A percentile compares a stretch with the other conserved stretches of the same genome.
Conservation (phyloP, 2,329 filamentous ascomycete genomes). For the Coniochaeta pulveracea region DNA sequence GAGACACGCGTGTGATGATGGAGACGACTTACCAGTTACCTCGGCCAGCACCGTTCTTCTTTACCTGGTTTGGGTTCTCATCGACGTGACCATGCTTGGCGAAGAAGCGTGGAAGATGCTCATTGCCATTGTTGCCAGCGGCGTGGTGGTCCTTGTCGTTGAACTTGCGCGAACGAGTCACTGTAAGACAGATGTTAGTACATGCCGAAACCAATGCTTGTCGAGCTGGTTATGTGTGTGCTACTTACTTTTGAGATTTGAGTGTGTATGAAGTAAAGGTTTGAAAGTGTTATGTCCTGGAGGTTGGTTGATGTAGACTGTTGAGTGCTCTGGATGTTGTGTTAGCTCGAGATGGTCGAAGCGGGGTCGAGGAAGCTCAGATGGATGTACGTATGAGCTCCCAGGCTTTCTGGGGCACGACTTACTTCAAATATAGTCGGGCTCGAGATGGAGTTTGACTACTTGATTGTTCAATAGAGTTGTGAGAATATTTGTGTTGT, state of each 20-base stretch:
- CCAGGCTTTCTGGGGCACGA: neutral
- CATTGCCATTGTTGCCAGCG: slow-evolving; percentile 62
- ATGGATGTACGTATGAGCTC: too few species aligned
- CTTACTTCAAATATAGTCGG: slow-evolving; percentile 3
- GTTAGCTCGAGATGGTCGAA: neutral
- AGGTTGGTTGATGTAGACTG: slow-evolving; percentile 1
- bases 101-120: slow-evolving; percentile 84
- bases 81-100: slow-evolving; percentile 76
- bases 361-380: neutral
- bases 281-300: neutral
- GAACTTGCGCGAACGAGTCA: slow-evolving; percentile 96
- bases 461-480: too few species aligned
- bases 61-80: slow-evolving; percentile 80
- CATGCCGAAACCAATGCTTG: neutral
- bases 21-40: slow-evolving; percentile 70
- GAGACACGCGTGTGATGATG: slow-evolving; percentile 3
- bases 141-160: slow-evolving; percentile 86
- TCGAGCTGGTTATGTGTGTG: too few species aligned
- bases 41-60: slow-evolving; percentile 90
- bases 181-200: slow-evolving; percentile 32
- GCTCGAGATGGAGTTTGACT: slow-evolving; percentile 1
- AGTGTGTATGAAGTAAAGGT: slow-evolving; percentile 1
- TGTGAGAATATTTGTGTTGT: neutral
- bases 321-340: neutral
- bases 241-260: slow-evolving; percentile 14